Evolutionary conservation across 805 yeast genomes (phyloP).

Genomic region (Yarrowia osloensis): DNA sequence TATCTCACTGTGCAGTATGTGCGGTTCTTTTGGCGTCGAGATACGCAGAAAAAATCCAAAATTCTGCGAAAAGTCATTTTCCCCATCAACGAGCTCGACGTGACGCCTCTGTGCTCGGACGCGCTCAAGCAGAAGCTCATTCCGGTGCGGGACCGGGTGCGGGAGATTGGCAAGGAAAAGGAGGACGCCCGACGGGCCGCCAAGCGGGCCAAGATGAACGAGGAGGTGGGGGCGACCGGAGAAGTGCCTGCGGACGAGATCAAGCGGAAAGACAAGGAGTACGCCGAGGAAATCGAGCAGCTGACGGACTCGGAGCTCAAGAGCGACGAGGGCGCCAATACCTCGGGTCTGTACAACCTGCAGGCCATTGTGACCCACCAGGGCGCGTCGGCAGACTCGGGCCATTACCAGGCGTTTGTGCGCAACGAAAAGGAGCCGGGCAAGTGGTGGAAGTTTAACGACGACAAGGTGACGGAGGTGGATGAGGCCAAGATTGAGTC

Average conservation of each 20-base stretch:
- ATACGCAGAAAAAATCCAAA: slow-evolving; percentile 85
- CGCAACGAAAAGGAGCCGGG: slow-evolving; percentile 64
- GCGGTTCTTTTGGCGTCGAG: slow-evolving; percentile 94
- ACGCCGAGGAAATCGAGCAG: slow-evolving; percentile 38
- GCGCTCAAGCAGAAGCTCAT: slow-evolving; percentile 66
- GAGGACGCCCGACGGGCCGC: slow-evolving; percentile 71
- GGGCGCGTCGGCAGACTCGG: slow-evolving; percentile 95
- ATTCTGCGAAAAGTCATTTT: slow-evolving; percentile 91
- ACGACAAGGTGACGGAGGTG: slow-evolving; percentile 81
- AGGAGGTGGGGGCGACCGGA: slow-evolving; percentile 37
- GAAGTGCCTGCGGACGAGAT: slow-evolving; percentile 34
- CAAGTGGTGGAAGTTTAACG: slow-evolving; percentile 93
- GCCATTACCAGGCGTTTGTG: slow-evolving; percentile 92
- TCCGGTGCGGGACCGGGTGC: slow-evolving; percentile 72
- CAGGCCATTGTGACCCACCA: slow-evolving; percentile 85
- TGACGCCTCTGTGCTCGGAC: slow-evolving; percentile 82
- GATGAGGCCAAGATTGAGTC: slow-evolving; percentile 77
- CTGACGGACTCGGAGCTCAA: slow-evolving; percentile 48
- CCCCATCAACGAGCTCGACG: slow-evolving; percentile 82
- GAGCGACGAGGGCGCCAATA: slow-evolving; percentile 64
- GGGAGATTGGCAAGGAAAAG: slow-evolving; percentile 72
- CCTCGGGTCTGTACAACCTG: slow-evolving; percentile 83
- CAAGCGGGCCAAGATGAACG: slow-evolving; percentile 57
- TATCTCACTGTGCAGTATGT: slow-evolving; percentile 88
- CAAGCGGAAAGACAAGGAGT: slow-evolving; percentile 36